Base-by-base conservation (phyloP, 495 filamentous ascomycete genomes). In the Aspergillus carlsbadensis region DNA sequence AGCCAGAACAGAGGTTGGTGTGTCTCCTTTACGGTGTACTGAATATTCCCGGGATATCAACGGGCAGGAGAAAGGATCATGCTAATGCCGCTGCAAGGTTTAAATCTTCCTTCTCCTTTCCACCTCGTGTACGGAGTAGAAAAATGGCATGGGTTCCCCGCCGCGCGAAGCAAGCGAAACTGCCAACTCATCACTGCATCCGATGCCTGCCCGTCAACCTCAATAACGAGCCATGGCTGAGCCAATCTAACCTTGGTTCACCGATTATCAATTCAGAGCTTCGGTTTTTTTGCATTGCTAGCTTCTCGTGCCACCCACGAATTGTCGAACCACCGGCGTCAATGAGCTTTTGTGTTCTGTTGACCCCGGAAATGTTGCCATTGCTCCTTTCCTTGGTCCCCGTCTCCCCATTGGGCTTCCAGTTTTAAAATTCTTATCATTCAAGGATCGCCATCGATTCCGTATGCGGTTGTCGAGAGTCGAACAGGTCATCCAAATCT, bases 131-230 rank as follows among this genome's bases (percentile, higher is more conserved):
- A n/a, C n/a, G n/a, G n/a, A n/a, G n/a, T n/a, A 51, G 34, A 24
- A 58, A 64, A 37, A 55, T 59, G 62, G 52, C 62, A 65, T 61
- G 61, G 61, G 50, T 60, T 58, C 61, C 61, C 61, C 61, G 61
- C 57, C 57, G 54, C 61, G 43, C 51, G 50, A 60, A 64, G 58
- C 72, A 70, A 70, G 45, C 63, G 61, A 62, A 82, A 82, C 70
- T 91, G 89, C 86, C 89, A 92, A 85, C 89, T 90, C 89, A 92
- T 90, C 87, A 87, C 74, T 89, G 87, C 89, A 87, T 90, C 80
- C 79, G 76, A 74, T 71, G 74, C 73, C 74, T 74, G 71, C 66
- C 72, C 68, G 71, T 68, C 67, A 74, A 71, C 63, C 49, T 54
- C 43, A 41, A 63, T 57, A 57, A 61, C 55, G 33, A 44, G 61